Percentiles rank a stretch among this genome's conserved stretches.
phyloP scores from a whole-genome alignment of 2,329 filamentous ascomycete species.

The Exophiala calicioides region DNA sequence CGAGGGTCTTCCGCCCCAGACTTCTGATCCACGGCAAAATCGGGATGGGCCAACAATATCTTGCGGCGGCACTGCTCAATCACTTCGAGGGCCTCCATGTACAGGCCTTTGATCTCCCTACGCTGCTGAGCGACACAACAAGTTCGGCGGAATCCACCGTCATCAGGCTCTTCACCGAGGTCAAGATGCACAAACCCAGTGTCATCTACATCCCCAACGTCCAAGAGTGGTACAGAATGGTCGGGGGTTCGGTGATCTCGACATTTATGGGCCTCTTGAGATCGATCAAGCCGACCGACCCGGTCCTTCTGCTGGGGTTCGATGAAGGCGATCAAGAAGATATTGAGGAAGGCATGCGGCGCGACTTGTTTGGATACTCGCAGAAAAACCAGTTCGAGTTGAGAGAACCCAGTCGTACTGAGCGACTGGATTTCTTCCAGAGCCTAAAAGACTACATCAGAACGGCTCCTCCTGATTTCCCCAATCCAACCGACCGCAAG shows the following conservation, averaged over 20 bases:
- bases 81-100: conserved; percentile 93
- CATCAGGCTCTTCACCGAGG: conserved; percentile 86
- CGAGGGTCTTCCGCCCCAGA: conserved; percentile 83
- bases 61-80: conserved; percentile 81
- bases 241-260: conserved; percentile 65
- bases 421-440: conserved; percentile 77
- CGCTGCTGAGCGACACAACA: conserved; percentile 77
- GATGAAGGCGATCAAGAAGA: conserved; percentile 72
- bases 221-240: conserved; percentile 78
- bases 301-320: conserved; percentile 83
- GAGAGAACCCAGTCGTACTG: conserved; percentile 60
- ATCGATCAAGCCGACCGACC: conserved; percentile 84
- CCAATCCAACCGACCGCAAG: conserved; percentile 81
- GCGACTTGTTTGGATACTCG: conserved; percentile 83
- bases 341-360: conserved; percentile 65
- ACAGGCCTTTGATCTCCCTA: conserved; percentile 89
- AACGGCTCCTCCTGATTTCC: conserved; percentile 81
- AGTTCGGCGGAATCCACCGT: conserved; percentile 83
- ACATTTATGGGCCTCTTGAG: conserved; percentile 82
- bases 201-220: conserved; percentile 93
- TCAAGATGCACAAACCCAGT: conserved; percentile 90
- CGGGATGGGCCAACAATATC: conserved; percentile 93
- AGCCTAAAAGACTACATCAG: conserved; percentile 73
- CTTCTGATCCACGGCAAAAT: conserved; percentile 77
- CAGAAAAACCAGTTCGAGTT: conserved; percentile 74